Evolutionary conservation across 768 basidiomycete genomes (phyloP).

Genomic region (Fistulinella prunicolor): DNA sequence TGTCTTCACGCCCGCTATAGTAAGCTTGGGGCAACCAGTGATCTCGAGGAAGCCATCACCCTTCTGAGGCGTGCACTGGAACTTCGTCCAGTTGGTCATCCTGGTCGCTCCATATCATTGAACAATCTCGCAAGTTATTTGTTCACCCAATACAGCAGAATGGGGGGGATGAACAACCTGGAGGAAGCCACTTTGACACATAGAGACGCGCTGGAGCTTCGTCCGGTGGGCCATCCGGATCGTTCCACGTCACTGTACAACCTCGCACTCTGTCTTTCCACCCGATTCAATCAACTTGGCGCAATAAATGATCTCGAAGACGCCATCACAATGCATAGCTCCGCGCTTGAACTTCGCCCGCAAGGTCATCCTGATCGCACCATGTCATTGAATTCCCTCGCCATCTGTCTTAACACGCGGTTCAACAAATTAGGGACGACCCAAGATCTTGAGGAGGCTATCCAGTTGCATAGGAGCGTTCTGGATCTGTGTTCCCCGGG

Average conservation of each 20-base stretch:
- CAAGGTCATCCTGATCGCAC: constrained; percentile 12
- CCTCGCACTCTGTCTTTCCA: not conserved
- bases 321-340: constrained; percentile 9
- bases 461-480: not conserved
- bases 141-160: not conserved
- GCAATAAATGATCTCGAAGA: constrained; percentile 17
- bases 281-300: not conserved
- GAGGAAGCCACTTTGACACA: not conserved
- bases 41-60: constrained; percentile 18
- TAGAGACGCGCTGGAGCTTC: not conserved
- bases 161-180: not conserved
- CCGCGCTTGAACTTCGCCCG: constrained; percentile 8
- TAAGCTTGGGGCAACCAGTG: constrained; percentile 1
- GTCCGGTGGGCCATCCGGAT: not conserved
- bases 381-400: constrained; percentile 14
- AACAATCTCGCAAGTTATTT: constrained; percentile 19
- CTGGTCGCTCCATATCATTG: constrained; percentile 5
- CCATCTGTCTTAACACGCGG: constrained; percentile 5
- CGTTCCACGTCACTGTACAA: not conserved
- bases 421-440: not conserved
- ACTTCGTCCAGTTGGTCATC: constrained; percentile 7
- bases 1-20: not conserved
- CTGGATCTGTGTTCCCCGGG: not conserved
- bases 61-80: constrained; percentile 5
- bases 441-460: not conserved